phyloP scores from a whole-genome alignment of 2,329 filamentous ascomycete species.

The Geosmithia putterillii region DNA sequence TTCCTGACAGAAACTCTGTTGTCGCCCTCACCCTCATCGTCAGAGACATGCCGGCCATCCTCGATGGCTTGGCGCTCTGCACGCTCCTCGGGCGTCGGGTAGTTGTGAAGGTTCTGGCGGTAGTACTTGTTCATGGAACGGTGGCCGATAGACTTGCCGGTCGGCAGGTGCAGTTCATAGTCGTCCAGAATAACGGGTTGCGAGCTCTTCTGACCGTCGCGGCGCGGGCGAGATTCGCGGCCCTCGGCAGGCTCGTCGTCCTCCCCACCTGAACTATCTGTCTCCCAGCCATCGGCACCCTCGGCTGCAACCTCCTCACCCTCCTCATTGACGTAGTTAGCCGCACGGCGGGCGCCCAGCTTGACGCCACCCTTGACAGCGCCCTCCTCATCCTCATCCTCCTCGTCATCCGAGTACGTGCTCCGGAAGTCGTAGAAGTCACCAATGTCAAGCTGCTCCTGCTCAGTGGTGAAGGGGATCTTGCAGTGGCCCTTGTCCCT shows the following conservation, averaged over 20 bases:
- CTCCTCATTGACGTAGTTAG: constrained; percentile 37
- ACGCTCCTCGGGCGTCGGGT: constrained; percentile 70
- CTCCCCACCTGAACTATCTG: constrained; percentile 80
- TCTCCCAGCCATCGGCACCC: constrained; percentile 81
- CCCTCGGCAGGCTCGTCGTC: constrained; percentile 72
- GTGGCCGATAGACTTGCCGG: constrained; percentile 80
- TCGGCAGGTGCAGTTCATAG: constrained; percentile 85
- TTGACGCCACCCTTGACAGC: constrained; percentile 53
- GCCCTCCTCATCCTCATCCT: constrained; percentile 34
- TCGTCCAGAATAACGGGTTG: constrained; percentile 82
- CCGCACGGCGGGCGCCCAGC: constrained; percentile 47
- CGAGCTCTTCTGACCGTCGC: constrained; percentile 60
- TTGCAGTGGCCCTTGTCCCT: constrained; percentile 93
- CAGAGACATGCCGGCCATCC: constrained; percentile 14
- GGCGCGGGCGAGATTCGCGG: constrained; percentile 58
- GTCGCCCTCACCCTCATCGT: constrained; percentile 17
- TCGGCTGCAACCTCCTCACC: constrained; percentile 36
- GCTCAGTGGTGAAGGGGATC: constrained; percentile 81
- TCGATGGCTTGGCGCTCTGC: constrained; percentile 54
- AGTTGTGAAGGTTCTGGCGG: constrained; percentile 80
- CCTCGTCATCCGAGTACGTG: constrained; percentile 73
- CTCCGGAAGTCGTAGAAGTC: constrained; percentile 95
- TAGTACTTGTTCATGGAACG: constrained; percentile 79
- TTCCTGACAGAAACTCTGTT: constrained; percentile 21
- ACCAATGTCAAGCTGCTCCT: constrained; percentile 86